Evolutionary conservation across 208 protist genomes (phyloP).

Genomic region (Crithidia mellificae): DNA sequence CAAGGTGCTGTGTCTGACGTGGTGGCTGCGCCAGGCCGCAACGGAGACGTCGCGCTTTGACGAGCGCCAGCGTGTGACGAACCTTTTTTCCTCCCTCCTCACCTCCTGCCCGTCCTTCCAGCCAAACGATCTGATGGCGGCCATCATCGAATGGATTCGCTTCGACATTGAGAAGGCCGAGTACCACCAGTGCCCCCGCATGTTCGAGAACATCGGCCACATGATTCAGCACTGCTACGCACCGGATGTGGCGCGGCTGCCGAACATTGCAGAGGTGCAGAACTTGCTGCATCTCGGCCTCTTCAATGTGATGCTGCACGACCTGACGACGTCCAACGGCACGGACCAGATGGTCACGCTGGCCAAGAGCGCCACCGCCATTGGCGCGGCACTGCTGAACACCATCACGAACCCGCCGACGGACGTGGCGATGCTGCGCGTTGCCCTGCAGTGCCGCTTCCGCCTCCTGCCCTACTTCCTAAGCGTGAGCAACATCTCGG

Average conservation of each 20-base stretch:
- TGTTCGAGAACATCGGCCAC: slow-evolving; percentile 83
- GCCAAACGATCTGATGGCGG: slow-evolving; percentile 50
- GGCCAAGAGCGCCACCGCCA: slow-evolving; percentile 56
- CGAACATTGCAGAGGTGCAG: slow-evolving; percentile 53
- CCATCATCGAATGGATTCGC: slow-evolving; percentile 76
- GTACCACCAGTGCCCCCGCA: slow-evolving; percentile 75
- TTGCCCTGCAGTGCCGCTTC: slow-evolving; percentile 70
- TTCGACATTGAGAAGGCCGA: slow-evolving; percentile 80
- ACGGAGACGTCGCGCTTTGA: slow-evolving; percentile 62
- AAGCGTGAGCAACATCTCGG: slow-evolving; percentile 56
- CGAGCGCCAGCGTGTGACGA: slow-evolving; percentile 59
- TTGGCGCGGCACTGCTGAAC: slow-evolving; percentile 41
- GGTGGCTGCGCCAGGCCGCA: slow-evolving; percentile 74
- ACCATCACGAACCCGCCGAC: slow-evolving; percentile 41
- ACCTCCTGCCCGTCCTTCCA: slow-evolving; percentile 37
- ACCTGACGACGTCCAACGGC: slow-evolving; percentile 48
- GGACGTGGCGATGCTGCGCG: slow-evolving; percentile 44
- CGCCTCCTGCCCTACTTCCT: slow-evolving; percentile 71
- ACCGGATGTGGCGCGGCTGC: slow-evolving; percentile 37
- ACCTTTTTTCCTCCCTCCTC: slow-evolving; percentile 62
- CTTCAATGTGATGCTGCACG: slow-evolving; percentile 79
- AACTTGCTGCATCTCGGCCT: slow-evolving; percentile 65
- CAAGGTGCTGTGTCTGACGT: slow-evolving; percentile 79
- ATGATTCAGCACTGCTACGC: slow-evolving; percentile 73
- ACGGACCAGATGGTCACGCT: slow-evolving; percentile 73